Evolutionary conservation across 2,329 filamentous ascomycete genomes (phyloP).

Genomic region (Leptographium galeiforme): DNA sequence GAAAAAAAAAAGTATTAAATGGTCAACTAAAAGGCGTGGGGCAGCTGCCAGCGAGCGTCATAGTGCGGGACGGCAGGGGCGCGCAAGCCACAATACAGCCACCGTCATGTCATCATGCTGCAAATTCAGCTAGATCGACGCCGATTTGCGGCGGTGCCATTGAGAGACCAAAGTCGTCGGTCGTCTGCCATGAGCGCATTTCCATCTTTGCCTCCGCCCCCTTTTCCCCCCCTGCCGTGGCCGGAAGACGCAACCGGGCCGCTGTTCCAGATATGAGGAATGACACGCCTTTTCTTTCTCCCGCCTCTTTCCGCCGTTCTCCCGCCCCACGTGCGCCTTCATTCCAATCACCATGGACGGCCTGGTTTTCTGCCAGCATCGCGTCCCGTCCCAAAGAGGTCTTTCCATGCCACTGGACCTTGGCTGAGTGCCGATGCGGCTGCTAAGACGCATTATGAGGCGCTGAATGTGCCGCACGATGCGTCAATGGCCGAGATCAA

Average conservation of each 20-base stretch:
- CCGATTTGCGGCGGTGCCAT: too few relatives aligned
- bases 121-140: too few relatives aligned
- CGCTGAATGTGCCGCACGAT: constrained; percentile 54
- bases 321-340: constrained; percentile 5
- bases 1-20: background rate
- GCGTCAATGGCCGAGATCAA: constrained; percentile 73
- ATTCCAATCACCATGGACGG: background rate
- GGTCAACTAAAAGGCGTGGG: too few relatives aligned
- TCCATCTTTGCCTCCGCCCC: background rate
- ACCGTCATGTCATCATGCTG: background rate
- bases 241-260: background rate
- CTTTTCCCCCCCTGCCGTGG: background rate
- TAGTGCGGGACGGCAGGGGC: background rate
- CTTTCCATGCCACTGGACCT: constrained; percentile 18
- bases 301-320: constrained; percentile 15
- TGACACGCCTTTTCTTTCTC: constrained; percentile 35
- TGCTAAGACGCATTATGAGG: constrained; percentile 63
- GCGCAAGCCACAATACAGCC: background rate
- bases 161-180: too few relatives aligned
- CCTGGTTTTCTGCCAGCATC: background rate
- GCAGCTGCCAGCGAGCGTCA: background rate
- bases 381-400: background rate
- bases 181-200: too few relatives aligned
- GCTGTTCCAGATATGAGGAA: constrained; percentile 40
- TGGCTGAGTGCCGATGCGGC: constrained; percentile 13